phyloP scores from a whole-genome alignment of 148 eudicot genomes.

The Fallopia convolvulus region DNA sequence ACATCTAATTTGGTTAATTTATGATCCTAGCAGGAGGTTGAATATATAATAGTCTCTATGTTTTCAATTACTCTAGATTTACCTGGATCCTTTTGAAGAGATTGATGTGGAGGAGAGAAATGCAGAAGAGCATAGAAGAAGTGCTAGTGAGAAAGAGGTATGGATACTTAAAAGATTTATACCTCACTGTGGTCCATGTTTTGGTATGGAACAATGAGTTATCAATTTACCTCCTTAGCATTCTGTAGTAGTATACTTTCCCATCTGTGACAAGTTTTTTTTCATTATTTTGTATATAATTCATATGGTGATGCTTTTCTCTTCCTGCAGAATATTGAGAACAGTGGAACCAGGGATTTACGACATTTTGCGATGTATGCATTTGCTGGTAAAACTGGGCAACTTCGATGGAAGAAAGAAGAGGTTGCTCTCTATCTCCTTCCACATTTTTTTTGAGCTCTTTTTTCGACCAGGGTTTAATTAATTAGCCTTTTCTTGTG shows the following conservation, averaged over 20 bases:
- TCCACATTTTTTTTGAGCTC: neutral
- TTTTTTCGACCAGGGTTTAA: neutral
- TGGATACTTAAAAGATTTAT: conserved; percentile 15
- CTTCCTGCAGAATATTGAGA: conserved; percentile 48
- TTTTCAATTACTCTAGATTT: conserved; percentile 36
- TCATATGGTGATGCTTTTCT: neutral
- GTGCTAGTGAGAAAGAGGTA: conserved; percentile 91
- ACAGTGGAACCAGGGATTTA: conserved; percentile 61
- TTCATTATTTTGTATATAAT: neutral
- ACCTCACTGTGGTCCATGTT: conserved; percentile 1
- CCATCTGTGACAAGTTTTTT: neutral
- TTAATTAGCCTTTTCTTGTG: neutral
- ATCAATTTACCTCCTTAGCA: neutral
- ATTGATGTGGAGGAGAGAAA: conserved; percentile 46
- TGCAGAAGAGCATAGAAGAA: conserved; percentile 88
- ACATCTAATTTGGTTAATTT: neutral
- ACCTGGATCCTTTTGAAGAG: conserved; percentile 92
- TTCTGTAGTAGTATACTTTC: neutral
- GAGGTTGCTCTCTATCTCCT: conserved; percentile 42
- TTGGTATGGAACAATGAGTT: neutral
- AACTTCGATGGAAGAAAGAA: conserved; percentile 78
- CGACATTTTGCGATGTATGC: conserved; percentile 97
- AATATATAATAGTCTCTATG: neutral
- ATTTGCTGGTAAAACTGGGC: conserved; percentile 83
- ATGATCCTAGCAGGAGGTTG: neutral